Percentiles rank a stretch among this genome's conserved stretches.
These are phyloP conservation scores for Viola odorata DNA, from an alignment of 345 rosid species.

Conservation along the genomic window DNA sequence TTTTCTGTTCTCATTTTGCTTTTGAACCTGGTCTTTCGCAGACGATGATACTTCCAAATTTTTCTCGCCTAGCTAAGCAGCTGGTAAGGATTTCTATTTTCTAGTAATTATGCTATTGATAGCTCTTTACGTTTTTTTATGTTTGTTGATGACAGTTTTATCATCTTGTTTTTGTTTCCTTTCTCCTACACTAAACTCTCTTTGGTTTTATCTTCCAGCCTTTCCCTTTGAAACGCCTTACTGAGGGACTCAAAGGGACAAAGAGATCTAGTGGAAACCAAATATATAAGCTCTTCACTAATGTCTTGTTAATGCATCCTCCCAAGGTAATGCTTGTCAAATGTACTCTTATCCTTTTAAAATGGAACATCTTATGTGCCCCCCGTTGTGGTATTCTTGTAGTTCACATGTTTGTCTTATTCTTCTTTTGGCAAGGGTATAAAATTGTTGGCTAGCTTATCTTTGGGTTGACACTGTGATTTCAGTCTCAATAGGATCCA, in stretches of 20 bases:
- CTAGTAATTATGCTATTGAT: slow-evolving; percentile 1
- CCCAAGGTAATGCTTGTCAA: slow-evolving; percentile 53
- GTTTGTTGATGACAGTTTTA: background rate
- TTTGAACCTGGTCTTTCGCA: slow-evolving; percentile 23
- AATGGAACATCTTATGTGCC: background rate
- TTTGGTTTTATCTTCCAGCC: slow-evolving; percentile 50
- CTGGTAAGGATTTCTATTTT: slow-evolving; percentile 51
- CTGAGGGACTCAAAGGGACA: slow-evolving; percentile 68
- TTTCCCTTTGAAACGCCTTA: slow-evolving; percentile 71
- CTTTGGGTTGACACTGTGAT: too few species aligned
- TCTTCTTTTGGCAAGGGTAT: too few species aligned
- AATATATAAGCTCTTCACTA: slow-evolving; percentile 71
- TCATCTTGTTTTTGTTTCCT: too few species aligned
- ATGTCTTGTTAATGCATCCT: slow-evolving; percentile 60
- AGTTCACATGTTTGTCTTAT: too few species aligned
- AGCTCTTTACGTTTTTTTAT: background rate
- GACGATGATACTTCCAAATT: slow-evolving; percentile 92
- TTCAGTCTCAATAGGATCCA: background rate
- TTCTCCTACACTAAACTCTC: too few species aligned
- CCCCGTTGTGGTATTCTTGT: too few species aligned
- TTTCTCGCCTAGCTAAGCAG: slow-evolving; percentile 66
- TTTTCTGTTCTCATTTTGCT: slow-evolving; percentile 10
- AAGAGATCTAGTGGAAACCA: slow-evolving; percentile 58
- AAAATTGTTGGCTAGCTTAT: too few species aligned
- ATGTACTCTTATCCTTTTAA: background rate